Evolutionary conservation across 179 eudicot genomes (phyloP), one percentile per base, ranked within the genome.

Genomic region (Spinacia oleracea): DNA sequence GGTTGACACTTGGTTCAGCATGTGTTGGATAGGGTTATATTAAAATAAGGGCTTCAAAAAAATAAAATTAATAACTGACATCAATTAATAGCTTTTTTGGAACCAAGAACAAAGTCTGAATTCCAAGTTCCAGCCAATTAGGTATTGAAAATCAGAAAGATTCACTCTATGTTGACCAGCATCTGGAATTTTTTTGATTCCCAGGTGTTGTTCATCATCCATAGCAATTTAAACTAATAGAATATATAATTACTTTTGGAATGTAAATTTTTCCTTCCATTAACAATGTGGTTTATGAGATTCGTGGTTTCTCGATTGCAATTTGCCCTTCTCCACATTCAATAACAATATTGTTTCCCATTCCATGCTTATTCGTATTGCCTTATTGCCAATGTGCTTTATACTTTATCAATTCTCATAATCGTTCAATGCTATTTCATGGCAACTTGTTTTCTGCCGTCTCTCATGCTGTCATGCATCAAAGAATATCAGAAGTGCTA

Each of bases 1-100:
- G 84, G 85, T 67, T 85, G 89, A 83, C 86, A 83, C 88, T 87
- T 83, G 83, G 87, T 89, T 83, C 91, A 42, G 50, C 72, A 55
- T 73, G 69, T 81, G 42, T 51, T 62, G 65, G 77, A 38, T 40
- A 10, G 23, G 45, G 40, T 10, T 25, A 29, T 2, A n/a, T 7
- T 48, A 59, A 18, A 45, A 59, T 31, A 53, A 51, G 15, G 31
- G 29, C 14, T 27, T 31, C 29, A 60, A 18, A 23, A 32, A 23
- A 7, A 21, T 34, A 66, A 34, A 42, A 10, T 32, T 43, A 40
- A 56, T 14, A 31, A 59, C 32, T 11, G 31, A 32, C 32, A 71
- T 45, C 23, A 20, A 70, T 45, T 6, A 25, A 16, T 55, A 16
- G 40, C 35, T 10, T 42, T 55, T 1, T 23, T 34, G 15, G 23